Percentiles rank a stretch among this genome's conserved stretches.
phyloP scores from a whole-genome alignment of 345 rosid species.

The Turritis glabra region DNA sequence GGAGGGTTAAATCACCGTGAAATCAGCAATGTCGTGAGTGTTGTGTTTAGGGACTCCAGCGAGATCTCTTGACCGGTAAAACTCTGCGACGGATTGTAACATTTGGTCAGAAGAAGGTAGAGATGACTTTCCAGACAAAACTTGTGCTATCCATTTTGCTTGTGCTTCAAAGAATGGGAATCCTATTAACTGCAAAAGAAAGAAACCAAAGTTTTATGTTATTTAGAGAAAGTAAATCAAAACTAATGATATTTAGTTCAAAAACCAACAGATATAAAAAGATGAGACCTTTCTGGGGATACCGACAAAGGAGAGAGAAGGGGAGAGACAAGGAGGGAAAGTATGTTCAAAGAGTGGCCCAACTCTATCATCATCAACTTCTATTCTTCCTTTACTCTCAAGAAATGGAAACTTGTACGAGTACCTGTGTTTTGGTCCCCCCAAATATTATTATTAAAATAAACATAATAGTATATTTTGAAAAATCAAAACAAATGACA shows the following conservation, averaged over 20 bases:
- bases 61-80: constrained; percentile 63
- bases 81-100: constrained; percentile 67
- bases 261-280: too few relatives aligned
- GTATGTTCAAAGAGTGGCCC: constrained; percentile 95
- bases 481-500: not conserved
- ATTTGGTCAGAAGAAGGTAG: constrained; percentile 73
- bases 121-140: constrained; percentile 72
- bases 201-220: too few relatives aligned
- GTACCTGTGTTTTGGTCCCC: constrained; percentile 51
- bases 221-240: too few relatives aligned
- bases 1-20: constrained; percentile 47
- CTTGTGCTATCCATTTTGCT: constrained; percentile 89
- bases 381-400: constrained; percentile 91
- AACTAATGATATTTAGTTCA: too few relatives aligned
- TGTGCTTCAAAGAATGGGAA: constrained; percentile 95
- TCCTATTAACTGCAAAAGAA: constrained; percentile 74
- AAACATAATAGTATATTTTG: too few relatives aligned
- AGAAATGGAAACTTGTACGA: constrained; percentile 87
- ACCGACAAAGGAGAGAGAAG: constrained; percentile 85
- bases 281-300: constrained; percentile 79
- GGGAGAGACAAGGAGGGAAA: constrained; percentile 89
- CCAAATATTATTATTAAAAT: not conserved
- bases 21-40: constrained; percentile 77
- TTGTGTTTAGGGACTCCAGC: constrained; percentile 70
- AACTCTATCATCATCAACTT: constrained; percentile 90